A percentile compares a stretch with the other conserved stretches of the same genome.
Conservation (phyloP, 2,329 filamentous ascomycete species). For the Penicillium sp. region DNA sequence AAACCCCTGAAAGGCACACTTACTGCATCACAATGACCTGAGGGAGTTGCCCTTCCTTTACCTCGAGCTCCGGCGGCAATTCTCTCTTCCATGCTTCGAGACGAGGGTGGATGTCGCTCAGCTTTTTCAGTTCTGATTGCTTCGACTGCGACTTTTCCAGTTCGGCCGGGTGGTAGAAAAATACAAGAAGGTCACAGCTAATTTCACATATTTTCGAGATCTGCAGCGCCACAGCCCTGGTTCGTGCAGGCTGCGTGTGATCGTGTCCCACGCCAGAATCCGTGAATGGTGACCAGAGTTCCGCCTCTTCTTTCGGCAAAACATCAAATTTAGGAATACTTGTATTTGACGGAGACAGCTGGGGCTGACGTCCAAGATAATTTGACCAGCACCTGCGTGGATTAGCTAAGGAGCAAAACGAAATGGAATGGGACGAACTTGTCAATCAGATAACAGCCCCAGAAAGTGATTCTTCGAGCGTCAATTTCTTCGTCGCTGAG, state of each 20-base stretch:
- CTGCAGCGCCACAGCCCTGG: constrained; percentile 72
- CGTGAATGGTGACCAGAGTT: constrained; percentile 81
- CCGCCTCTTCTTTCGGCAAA: constrained; percentile 79
- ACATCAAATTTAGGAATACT: constrained; percentile 87
- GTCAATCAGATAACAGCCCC: constrained; percentile 97
- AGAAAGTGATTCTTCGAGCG: constrained; percentile 84
- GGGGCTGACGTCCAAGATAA: constrained; percentile 85
- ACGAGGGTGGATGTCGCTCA: constrained; percentile 84
- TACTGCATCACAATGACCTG: constrained; percentile 83
- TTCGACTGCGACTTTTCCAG: constrained; percentile 62
- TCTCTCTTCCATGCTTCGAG: constrained; percentile 84
- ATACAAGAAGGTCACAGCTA: constrained; percentile 78
- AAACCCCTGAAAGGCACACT: constrained; percentile 35
- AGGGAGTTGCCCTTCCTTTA: constrained; percentile 81
- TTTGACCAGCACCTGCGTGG: constrained; percentile 76
- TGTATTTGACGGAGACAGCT: constrained; percentile 71
- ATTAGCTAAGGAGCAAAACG: constrained; percentile 13
- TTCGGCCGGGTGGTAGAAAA: constrained; percentile 79
- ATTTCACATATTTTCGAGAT: constrained; percentile 84
- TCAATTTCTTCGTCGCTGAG: constrained; percentile 80
- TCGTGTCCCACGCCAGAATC: constrained; percentile 71
- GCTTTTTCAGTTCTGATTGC: constrained; percentile 78
- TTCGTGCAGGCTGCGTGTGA: constrained; percentile 72
- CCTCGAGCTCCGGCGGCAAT: constrained; percentile 78
- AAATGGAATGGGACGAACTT: constrained; percentile 49